Percentiles rank a stretch among this genome's conserved stretches.
Conservation (phyloP, 148 eudicot genomes). For the Rhododendron griersonianum region DNA sequence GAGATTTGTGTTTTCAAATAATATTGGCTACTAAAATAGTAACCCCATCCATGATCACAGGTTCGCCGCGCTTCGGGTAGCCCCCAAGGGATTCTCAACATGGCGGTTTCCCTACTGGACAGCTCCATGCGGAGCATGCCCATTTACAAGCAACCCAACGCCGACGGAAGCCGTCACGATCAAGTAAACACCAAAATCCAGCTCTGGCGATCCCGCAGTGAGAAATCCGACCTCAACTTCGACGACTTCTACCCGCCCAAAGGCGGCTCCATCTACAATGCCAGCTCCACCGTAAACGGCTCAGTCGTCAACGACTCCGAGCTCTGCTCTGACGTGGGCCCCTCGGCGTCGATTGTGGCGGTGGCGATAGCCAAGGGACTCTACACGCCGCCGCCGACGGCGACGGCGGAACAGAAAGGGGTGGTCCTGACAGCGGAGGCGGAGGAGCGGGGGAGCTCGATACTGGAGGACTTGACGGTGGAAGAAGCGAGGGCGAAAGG, state of each 20-base stretch:
- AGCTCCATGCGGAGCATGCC: not conserved
- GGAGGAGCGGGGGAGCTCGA: no score
- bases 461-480: slow-evolving; percentile 11
- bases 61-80: slow-evolving; percentile 29
- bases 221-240: not conserved
- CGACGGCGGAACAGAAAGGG: not conserved
- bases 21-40: not conserved
- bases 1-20: not conserved
- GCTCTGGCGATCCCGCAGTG: not conserved
- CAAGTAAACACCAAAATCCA: not conserved
- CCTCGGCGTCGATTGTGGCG: slow-evolving; percentile 25
- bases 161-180: not conserved
- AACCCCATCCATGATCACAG: not conserved
- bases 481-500: slow-evolving; percentile 22
- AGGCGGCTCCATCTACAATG: not conserved
- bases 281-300: not conserved
- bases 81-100: slow-evolving; percentile 21
- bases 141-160: not conserved
- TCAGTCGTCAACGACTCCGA: slow-evolving; percentile 8
- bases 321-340: slow-evolving; percentile 14
- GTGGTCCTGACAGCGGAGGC: not conserved
- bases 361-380: slow-evolving; percentile 14
- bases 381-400: not conserved
- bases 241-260: not conserved
- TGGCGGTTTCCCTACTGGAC: slow-evolving; percentile 18